Percentiles rank a stretch among this genome's conserved stretches.
phyloP scores from a whole-genome alignment of 768 basidiomycete genomes.

The Tricholoma sp. region DNA sequence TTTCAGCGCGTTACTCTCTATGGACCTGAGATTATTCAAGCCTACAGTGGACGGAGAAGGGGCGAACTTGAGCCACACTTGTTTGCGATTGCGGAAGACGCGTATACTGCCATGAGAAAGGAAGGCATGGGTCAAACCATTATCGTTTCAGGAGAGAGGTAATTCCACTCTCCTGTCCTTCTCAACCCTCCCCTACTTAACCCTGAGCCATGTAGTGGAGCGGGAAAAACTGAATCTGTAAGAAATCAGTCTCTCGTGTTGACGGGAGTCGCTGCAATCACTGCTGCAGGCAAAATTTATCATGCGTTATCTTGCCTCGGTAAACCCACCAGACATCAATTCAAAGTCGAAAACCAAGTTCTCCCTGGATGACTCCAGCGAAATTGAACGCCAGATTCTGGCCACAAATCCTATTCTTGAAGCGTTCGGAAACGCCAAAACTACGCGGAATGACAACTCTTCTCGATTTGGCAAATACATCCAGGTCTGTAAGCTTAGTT shows the following conservation, averaged over 20 bases:
- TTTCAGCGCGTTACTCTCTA: conserved; percentile 97
- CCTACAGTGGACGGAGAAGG: conserved; percentile 86
- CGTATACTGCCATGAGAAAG: conserved; percentile 94
- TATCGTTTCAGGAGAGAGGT: conserved; percentile 98
- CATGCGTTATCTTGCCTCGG: conserved; percentile 97
- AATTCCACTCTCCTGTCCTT: conserved; percentile 17
- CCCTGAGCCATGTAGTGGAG: conserved; percentile 60
- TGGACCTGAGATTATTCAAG: conserved; percentile 95
- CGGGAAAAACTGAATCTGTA: conserved; percentile 98
- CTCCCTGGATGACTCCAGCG: conserved; percentile 81
- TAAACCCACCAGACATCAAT: conserved; percentile 73
- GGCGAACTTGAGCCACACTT: conserved; percentile 97
- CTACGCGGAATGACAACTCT: conserved; percentile 97
- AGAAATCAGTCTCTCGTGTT: conserved; percentile 6
- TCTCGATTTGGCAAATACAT: conserved; percentile 99
- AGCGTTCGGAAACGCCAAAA: conserved; percentile 99
- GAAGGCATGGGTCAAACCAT: conserved; percentile 96
- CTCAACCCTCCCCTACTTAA: conserved; percentile 11
- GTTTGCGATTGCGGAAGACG: conserved; percentile 99
- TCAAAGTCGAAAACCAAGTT: conserved; percentile 63
- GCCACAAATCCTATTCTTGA: conserved; percentile 99
- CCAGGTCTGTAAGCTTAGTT: conserved; percentile 54
- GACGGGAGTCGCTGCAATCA: conserved; percentile 4
- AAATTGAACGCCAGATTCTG: conserved; percentile 94
- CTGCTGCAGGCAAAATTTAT: conserved; percentile 85